Conservation (phyloP, 768 basidiomycete species). For the Boletus reticuloceps region DNA sequence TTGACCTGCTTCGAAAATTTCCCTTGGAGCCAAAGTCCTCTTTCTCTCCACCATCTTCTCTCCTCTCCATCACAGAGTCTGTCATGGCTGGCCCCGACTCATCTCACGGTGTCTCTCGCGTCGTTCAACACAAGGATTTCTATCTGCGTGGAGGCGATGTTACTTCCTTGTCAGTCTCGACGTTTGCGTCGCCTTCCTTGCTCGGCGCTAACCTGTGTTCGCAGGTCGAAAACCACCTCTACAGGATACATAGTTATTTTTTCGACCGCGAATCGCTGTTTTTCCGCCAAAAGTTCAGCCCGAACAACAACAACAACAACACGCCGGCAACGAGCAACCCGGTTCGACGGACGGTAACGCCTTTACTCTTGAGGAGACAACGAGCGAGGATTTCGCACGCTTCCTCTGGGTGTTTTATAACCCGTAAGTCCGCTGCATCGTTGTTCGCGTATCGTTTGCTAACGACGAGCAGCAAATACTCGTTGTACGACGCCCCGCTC, state of each 20-base stretch:
- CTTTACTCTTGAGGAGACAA: slow-evolving; percentile 44
- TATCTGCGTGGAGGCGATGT: slow-evolving; percentile 61
- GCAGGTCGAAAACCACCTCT: slow-evolving; percentile 57
- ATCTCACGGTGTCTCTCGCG: slow-evolving; percentile 28
- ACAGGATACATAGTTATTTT: slow-evolving; percentile 59
- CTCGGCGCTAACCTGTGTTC: slow-evolving; percentile 14
- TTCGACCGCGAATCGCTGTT: slow-evolving; percentile 58
- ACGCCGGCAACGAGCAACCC: slow-evolving; percentile 26
- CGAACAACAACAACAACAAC: slow-evolving; percentile 6
- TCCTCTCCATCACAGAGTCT: slow-evolving; percentile 20
- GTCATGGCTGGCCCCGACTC: slow-evolving; percentile 27
- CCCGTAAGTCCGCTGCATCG: slow-evolving; percentile 38
- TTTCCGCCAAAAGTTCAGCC: slow-evolving; percentile 39
- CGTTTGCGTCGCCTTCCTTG: not conserved
- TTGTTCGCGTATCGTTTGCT: not conserved
- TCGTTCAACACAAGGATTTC: slow-evolving; percentile 42
- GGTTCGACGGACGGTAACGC: slow-evolving; percentile 43
- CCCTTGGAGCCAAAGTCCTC: slow-evolving; percentile 30
- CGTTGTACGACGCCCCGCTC: slow-evolving; percentile 36
- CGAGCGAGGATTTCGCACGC: slow-evolving; percentile 48
- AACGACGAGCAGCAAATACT: slow-evolving; percentile 31
- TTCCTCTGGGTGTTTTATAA: slow-evolving; percentile 67
- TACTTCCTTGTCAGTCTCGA: slow-evolving; percentile 49
- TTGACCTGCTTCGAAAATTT: slow-evolving; percentile 37
- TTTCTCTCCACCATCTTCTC: slow-evolving; percentile 28